A percentile compares a stretch with the other conserved stretches of the same genome.
Conservation (phyloP, 2,329 filamentous ascomycete genomes). For the Cercospora zeae-maydis region DNA sequence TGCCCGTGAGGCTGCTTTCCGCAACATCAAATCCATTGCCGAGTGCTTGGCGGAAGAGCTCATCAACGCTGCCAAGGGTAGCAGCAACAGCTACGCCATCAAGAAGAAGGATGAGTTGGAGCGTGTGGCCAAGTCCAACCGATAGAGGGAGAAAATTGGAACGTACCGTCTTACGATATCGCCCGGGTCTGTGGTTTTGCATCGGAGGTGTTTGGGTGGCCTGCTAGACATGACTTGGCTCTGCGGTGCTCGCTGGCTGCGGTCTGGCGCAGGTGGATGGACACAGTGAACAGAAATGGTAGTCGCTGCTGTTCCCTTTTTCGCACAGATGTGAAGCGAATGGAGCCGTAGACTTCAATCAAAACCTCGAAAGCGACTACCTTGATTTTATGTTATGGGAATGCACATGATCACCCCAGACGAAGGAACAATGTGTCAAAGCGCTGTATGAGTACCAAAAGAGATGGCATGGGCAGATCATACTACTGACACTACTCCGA, state of each 20-base stretch:
- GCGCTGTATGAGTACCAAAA: neutral
- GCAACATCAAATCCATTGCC: constrained; percentile 99
- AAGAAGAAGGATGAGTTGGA: constrained; percentile 99
- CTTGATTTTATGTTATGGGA: constrained; percentile 9
- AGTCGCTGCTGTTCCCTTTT: constrained; percentile 11
- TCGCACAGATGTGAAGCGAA: constrained; percentile 12
- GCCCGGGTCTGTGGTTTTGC: constrained; percentile 8
- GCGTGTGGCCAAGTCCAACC: constrained; percentile 99
- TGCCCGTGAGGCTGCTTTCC: constrained; percentile 97
- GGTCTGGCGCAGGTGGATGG: constrained; percentile 7
- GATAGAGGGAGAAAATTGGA: constrained; percentile 62
- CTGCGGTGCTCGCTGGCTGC: constrained; percentile 6
- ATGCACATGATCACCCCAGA: constrained; percentile 4
- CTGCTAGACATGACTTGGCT: constrained; percentile 10
- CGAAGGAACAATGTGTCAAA: neutral
- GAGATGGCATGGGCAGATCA: neutral
- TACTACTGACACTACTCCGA: neutral
- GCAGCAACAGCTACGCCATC: constrained; percentile 99
- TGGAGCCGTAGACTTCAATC: constrained; percentile 13
- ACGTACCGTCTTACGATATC: constrained; percentile 9
- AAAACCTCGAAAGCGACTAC: constrained; percentile 14
- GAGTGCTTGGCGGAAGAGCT: constrained; percentile 99
- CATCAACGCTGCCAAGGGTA: constrained; percentile 99
- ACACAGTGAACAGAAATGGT: constrained; percentile 6
- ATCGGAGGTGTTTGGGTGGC: constrained; percentile 14